A percentile compares a stretch with the other conserved stretches of the same genome.
Conservation (phyloP, 805 yeast genomes). For the Candida germanica region DNA sequence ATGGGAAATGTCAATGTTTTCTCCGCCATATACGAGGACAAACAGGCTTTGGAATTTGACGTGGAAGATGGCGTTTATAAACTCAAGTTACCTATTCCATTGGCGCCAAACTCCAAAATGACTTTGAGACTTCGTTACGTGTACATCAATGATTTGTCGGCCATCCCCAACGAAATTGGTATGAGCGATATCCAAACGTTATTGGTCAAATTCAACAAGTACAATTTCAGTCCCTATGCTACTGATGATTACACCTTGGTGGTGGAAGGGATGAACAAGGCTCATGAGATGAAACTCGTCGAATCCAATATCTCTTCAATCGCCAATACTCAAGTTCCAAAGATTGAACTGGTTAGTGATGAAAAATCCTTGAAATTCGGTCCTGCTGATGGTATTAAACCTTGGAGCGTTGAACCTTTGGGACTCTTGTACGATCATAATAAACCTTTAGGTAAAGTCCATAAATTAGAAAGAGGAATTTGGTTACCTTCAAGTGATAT, state of each 20-base stretch:
- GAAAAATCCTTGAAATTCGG: slow-evolving; percentile 50
- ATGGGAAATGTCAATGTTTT: slow-evolving; percentile 40
- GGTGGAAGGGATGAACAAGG: slow-evolving; percentile 45
- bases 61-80: slow-evolving; percentile 19
- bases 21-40: slow-evolving; percentile 32
- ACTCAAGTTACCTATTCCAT: slow-evolving; percentile 57
- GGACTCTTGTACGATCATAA: slow-evolving; percentile 62
- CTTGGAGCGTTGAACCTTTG: slow-evolving; percentile 49
- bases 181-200: slow-evolving; percentile 63
- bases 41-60: slow-evolving; percentile 7
- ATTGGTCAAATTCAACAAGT: slow-evolving; percentile 50
- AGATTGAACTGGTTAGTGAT: slow-evolving; percentile 33
- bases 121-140: slow-evolving; percentile 50
- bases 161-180: slow-evolving; percentile 62
- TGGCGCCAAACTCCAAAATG: slow-evolving; percentile 58
- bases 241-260: slow-evolving; percentile 47
- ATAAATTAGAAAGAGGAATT: slow-evolving; percentile 62
- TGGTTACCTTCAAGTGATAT: slow-evolving; percentile 89
- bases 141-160: slow-evolving; percentile 45
- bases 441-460: slow-evolving; percentile 60
- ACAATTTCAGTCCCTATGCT: slow-evolving; percentile 59
- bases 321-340: slow-evolving; percentile 20
- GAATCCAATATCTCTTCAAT: slow-evolving; percentile 5
- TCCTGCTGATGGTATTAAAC: slow-evolving; percentile 42
- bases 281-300: slow-evolving; percentile 42